Evolutionary conservation across 2,329 filamentous ascomycete genomes (phyloP).

Genomic region (Aspergillus calidoustus): DNA sequence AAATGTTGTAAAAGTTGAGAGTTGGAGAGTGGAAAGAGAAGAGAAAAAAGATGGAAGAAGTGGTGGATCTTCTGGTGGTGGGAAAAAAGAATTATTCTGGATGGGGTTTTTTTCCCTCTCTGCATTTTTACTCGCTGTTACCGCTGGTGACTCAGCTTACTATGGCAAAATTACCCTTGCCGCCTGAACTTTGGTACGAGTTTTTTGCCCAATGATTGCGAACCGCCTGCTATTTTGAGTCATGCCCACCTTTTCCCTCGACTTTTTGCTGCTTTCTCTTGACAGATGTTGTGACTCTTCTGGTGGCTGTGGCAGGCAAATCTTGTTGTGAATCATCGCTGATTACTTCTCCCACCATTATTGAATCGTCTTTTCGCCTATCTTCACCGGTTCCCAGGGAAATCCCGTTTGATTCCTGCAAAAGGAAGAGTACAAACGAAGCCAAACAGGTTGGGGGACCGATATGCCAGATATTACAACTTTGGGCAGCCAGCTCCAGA

Average conservation of each 20-base stretch:
- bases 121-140: conserved; percentile 20
- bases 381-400: not conserved
- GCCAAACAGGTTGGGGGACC: not conserved
- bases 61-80: conserved; percentile 23
- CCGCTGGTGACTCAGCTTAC: conserved; percentile 14
- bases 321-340: not conserved
- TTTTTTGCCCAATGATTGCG: conserved; percentile 28
- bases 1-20: conserved; percentile 30
- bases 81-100: conserved; percentile 24
- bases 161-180: conserved; percentile 30
- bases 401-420: not conserved
- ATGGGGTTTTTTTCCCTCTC: conserved; percentile 27
- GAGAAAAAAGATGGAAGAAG: conserved; percentile 22
- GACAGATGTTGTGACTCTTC: not conserved
- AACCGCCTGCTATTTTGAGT: conserved; percentile 26
- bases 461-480: conserved; percentile 42
- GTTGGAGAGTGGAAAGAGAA: conserved; percentile 20
- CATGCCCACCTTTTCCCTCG: conserved; percentile 16
- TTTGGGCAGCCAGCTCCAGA: conserved; percentile 27
- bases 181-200: conserved; percentile 22
- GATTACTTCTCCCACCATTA: not conserved
- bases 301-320: not conserved
- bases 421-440: not conserved
- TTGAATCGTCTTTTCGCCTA: not conserved
- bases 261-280: not conserved